Conservation (phyloP, 1,284 basidiomycete genomes). For the Marasmius fiardii region DNA sequence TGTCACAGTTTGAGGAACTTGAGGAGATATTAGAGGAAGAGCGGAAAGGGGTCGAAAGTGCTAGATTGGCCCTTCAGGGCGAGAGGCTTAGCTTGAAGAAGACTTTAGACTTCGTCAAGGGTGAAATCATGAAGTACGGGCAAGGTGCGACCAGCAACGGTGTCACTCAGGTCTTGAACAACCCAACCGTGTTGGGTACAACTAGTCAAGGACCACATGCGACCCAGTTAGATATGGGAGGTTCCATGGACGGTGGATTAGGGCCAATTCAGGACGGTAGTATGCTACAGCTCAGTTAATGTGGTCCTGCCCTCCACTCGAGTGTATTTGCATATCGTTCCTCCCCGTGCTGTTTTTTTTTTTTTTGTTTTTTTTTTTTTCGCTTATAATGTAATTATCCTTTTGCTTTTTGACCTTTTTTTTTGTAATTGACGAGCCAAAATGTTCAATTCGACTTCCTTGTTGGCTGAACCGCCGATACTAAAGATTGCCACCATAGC, state of each 20-base stretch:
- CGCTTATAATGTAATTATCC: too few species aligned
- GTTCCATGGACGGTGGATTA: slow-evolving; percentile 6
- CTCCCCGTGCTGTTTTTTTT: background rate
- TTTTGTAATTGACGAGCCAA: too few species aligned
- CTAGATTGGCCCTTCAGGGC: slow-evolving; percentile 61
- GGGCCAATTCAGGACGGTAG: slow-evolving; percentile 10
- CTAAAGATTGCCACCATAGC: slow-evolving; percentile 72
- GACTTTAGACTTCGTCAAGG: slow-evolving; percentile 60
- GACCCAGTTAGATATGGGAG: background rate
- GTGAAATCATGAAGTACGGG: slow-evolving; percentile 50
- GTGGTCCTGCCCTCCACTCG: background rate
- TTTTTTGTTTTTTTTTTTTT: background rate
- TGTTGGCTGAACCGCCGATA: slow-evolving; percentile 49
- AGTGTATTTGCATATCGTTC: background rate
- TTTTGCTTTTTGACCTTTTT: too few species aligned
- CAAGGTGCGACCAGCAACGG: background rate
- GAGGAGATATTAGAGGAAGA: slow-evolving; percentile 90
- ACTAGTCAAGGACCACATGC: slow-evolving; percentile 12
- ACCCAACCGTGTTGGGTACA: slow-evolving; percentile 7
- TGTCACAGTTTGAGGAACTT: slow-evolving; percentile 87
- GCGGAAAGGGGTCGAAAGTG: slow-evolving; percentile 68
- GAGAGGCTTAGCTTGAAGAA: slow-evolving; percentile 65
- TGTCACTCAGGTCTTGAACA: slow-evolving; percentile 2
- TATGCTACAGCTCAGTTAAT: slow-evolving; percentile 9
- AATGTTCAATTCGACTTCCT: slow-evolving; percentile 17